Evolutionary conservation across 495 filamentous ascomycete species (phyloP).

Genomic region (Aspergillus nidulans): DNA sequence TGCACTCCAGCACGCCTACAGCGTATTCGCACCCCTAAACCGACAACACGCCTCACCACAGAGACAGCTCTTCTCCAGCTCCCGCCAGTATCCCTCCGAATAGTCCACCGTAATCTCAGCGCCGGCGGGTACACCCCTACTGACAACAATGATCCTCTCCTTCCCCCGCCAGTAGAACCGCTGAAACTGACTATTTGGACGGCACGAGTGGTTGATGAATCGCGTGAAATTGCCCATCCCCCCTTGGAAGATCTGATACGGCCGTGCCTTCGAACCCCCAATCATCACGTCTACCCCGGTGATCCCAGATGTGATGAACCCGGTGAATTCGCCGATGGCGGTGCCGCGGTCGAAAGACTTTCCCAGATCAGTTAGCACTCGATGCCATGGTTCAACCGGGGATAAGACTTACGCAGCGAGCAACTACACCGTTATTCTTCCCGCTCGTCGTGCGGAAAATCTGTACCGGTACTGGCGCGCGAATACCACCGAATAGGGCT

Average conservation of each 20-base stretch:
- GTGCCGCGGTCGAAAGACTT: conserved; percentile 19
- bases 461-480: conserved; percentile 11
- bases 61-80: conserved; percentile 36
- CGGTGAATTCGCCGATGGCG: conserved; percentile 21
- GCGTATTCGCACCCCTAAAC: conserved; percentile 14
- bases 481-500: conserved; percentile 17
- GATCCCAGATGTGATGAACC: conserved; percentile 21
- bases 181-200: conserved; percentile 36
- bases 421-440: conserved; percentile 24
- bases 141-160: conserved; percentile 39
- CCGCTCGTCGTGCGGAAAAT: conserved; percentile 17
- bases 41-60: conserved; percentile 36
- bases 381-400: not conserved
- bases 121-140: conserved; percentile 31
- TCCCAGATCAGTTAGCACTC: not conserved
- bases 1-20: no score
- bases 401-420: conserved; percentile 14
- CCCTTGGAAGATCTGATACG: conserved; percentile 27
- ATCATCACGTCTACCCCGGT: conserved; percentile 35
- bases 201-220: conserved; percentile 41
- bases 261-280: conserved; percentile 15
- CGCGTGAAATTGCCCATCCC: conserved; percentile 39
- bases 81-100: conserved; percentile 37
- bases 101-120: conserved; percentile 42
- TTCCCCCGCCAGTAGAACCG: conserved; percentile 37